Conservation (phyloP, 192 early-diverging fungal genomes). For the Cetraspora pellucida region DNA sequence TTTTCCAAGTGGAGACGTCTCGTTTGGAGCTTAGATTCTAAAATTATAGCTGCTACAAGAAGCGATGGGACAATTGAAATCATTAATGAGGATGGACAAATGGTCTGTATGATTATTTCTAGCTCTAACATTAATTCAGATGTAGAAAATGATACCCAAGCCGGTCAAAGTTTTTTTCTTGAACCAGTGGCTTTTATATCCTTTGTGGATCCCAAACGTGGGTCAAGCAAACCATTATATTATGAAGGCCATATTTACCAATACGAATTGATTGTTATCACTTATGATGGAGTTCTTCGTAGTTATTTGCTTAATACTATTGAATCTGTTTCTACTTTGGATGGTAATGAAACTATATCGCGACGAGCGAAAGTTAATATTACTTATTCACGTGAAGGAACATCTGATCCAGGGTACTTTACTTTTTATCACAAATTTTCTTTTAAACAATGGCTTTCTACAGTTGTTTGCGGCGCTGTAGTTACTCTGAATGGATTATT, state of each 20-base stretch:
- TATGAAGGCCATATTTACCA: conserved; percentile 52
- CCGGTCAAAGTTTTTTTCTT: conserved; percentile 39
- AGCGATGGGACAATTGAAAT: conserved; percentile 53
- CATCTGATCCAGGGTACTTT: conserved; percentile 49
- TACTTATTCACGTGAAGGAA: conserved; percentile 49
- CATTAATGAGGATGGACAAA: conserved; percentile 39
- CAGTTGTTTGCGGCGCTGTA: conserved; percentile 46
- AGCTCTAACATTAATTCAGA: conserved; percentile 33
- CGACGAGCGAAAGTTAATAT: conserved; percentile 28
- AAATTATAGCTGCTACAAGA: conserved; percentile 40
- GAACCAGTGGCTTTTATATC: conserved; percentile 47
- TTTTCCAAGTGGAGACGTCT: conserved; percentile 49
- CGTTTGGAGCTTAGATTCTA: conserved; percentile 50
- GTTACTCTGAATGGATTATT: conserved; percentile 42
- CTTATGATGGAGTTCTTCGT: conserved; percentile 54
- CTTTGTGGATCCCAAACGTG: conserved; percentile 38
- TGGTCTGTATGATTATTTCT: conserved; percentile 41
- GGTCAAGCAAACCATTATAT: conserved; percentile 6
- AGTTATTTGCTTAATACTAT: conserved; percentile 58
- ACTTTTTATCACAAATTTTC: conserved; percentile 53
- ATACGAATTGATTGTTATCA: conserved; percentile 56
- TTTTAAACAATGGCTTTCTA: conserved; percentile 48
- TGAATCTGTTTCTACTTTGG: conserved; percentile 32
- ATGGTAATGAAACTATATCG: conserved; percentile 4
- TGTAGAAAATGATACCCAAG: not conserved